Evolutionary conservation across 306 rosid genomes (phyloP), one percentile per base, ranked within the genome.

Genomic region (Cicer cuneatum): DNA sequence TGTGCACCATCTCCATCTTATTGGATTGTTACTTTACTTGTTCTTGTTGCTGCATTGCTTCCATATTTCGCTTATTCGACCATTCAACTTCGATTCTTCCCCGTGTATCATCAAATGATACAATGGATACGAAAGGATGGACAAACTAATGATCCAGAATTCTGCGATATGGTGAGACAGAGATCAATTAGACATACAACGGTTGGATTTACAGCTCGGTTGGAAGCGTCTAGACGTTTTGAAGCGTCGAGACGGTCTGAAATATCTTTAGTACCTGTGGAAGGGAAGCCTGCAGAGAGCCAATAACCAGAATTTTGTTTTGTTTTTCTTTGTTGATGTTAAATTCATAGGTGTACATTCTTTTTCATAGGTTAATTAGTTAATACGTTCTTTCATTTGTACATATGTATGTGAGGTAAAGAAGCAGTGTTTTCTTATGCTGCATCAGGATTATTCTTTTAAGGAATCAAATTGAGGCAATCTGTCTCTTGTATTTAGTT

Each of bases 41-140:
- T 87, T 16, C 45, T 89, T 6, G 11, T 86, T 52, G 48, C 97
- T 18, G 67, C 93, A 48, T 89, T 90, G 48, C 61, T 87, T 63
- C 99, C 99, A 1, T 95, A 95, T 80, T 84, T 87, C 59, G 19
- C 63, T 18, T 95, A 82, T 8, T 72, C 93, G 0, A 71, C 97
- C 10, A 74, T 95, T 81, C 97, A 92, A 76, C 63, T 87, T 82
- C 88, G 97, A 6, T 95, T 95, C 85, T 90, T 87, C 87, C 99
- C 99, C 0, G 81, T 82, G 76, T 87, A 82, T 62, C 96, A 95
- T 84, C 98, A 95, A 68, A 92, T 90, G 98, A 86, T 90, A 57
- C 96, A 90, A 10, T 92, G 98, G 97, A 92, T 95, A 71, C 79
- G 91, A 66, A 80, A 77, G 0, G 99, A 95, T 5, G 97, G 99